Evolutionary conservation across 305 asterid species (phyloP).

Genomic region (Solanum hybrid): DNA sequence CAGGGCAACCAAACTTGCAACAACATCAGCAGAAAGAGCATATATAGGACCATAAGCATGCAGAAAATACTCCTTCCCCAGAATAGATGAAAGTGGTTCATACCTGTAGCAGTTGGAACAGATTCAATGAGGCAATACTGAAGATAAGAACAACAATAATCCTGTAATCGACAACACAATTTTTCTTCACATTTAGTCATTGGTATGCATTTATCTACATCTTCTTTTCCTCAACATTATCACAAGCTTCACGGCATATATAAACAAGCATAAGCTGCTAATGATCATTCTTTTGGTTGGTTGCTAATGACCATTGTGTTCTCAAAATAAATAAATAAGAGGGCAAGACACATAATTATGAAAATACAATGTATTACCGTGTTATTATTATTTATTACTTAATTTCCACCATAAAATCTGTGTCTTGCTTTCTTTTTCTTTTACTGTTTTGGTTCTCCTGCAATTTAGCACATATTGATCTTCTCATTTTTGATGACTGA

Average conservation of each 20-base stretch:
- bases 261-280: not conserved
- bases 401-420: not conserved
- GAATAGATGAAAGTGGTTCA: constrained; percentile 71
- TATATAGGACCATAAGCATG: constrained; percentile 97
- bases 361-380: not conserved
- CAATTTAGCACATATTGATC: not conserved
- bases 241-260: not conserved
- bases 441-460: not conserved
- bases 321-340: not conserved
- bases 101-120: constrained; percentile 50
- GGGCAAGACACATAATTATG: not conserved
- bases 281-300: not conserved
- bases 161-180: not conserved
- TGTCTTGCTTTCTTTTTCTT: not conserved
- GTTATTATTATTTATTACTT: not conserved
- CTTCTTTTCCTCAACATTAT: not conserved
- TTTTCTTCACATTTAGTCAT: not conserved
- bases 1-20: constrained; percentile 83
- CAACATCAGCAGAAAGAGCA: constrained; percentile 94
- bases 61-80: constrained; percentile 92
- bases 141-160: constrained; percentile 2
- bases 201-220: not conserved
- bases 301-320: not conserved
- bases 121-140: not conserved
- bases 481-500: not conserved